Percentiles rank a stretch among this genome's conserved stretches.
These are phyloP conservation scores for Rhododendron ferrugineum DNA, from an alignment of 148 eudicot genomes.

Conservation along the genomic window DNA sequence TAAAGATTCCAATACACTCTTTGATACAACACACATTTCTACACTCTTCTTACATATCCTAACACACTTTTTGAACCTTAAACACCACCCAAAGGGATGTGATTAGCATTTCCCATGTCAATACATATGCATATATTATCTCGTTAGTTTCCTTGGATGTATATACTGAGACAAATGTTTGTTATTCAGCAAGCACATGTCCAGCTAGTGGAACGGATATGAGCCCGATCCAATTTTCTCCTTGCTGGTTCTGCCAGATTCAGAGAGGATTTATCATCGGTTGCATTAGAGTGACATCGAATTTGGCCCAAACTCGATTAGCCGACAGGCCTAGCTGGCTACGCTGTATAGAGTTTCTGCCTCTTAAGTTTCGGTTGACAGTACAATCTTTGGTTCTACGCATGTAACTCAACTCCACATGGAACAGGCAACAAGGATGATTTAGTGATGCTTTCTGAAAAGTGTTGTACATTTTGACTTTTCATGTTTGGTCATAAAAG, in stretches of 20 bases:
- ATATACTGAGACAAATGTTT: background rate
- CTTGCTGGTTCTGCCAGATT: background rate
- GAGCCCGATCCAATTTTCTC: background rate
- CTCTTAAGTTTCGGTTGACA: background rate
- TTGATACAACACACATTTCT: background rate
- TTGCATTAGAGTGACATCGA: background rate
- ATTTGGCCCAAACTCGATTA: background rate
- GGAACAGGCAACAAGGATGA: background rate
- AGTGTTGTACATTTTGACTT: background rate
- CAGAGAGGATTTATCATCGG: background rate
- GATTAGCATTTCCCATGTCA: background rate
- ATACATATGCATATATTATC: background rate
- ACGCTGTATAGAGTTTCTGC: background rate
- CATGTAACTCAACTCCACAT: background rate
- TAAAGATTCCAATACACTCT: background rate
- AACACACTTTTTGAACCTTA: background rate
- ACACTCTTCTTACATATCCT: background rate
- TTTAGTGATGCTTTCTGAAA: background rate
- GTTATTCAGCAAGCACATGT: background rate
- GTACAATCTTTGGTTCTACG: background rate
- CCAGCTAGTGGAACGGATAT: background rate
- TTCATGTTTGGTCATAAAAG: background rate
- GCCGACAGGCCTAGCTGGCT: background rate
- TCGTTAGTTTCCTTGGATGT: background rate
- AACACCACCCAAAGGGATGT: background rate